These are phyloP conservation scores for Graphiopsis chlorocephala DNA, from an alignment of 2,329 filamentous ascomycete genomes.

Conservation along the genomic window DNA sequence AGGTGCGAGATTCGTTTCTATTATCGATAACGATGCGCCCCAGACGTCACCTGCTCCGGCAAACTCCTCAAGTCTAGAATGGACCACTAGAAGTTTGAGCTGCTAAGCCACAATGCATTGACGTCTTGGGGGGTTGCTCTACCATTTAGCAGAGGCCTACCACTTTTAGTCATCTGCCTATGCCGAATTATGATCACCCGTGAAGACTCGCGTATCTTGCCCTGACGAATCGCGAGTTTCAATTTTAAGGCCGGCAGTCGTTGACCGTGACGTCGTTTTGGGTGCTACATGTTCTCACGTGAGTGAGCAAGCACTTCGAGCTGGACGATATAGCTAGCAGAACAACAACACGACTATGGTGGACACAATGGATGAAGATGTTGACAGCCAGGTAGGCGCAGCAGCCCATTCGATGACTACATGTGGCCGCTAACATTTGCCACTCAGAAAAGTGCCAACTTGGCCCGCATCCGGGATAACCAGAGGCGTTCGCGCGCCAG, in stretches of 20 bases:
- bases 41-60: background rate
- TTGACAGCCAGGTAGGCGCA: background rate
- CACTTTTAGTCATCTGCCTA: background rate
- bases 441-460: constrained; percentile 36
- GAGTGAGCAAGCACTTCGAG: background rate
- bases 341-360: background rate
- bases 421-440: background rate
- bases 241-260: background rate
- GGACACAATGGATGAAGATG: background rate
- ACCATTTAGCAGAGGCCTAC: background rate
- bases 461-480: constrained; percentile 69
- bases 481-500: constrained; percentile 73
- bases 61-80: constrained; percentile 1
- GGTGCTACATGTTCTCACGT: background rate
- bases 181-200: background rate
- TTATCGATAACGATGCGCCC: background rate
- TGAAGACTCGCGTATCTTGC: background rate
- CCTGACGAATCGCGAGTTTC: background rate
- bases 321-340: background rate
- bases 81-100: background rate
- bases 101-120: background rate
- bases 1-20: too few relatives aligned
- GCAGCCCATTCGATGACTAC: background rate
- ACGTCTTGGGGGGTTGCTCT: background rate
- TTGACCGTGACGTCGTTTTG: background rate